Evolutionary conservation across 306 rosid species (phyloP), one percentile per base, ranked within the genome.

Genomic region (Styphnolobium japonicum): DNA sequence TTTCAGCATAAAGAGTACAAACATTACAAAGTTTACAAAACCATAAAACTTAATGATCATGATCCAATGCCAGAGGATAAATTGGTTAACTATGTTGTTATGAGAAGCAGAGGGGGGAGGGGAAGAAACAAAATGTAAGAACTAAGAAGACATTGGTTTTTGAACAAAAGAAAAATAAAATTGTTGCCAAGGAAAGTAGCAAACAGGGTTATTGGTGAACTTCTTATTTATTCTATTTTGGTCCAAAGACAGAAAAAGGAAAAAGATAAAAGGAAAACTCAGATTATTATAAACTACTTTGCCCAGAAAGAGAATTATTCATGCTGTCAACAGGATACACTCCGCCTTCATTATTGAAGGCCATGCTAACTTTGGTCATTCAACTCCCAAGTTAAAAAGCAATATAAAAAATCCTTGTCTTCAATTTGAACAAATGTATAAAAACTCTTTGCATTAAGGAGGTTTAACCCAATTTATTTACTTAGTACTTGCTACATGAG

Each of bases 1-100:
- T 79, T 67, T 43, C 80, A 79, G 36, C 42, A 81, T n/a, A 57
- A 75, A 57, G 45, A 82, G 62, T 65, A 61, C 23, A 70, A 57
- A 40, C 61, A 31, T 27, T 7, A 45, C 57, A 74, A 58, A 71
- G 40, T 56, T 78, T 27, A 36, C 64, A 16, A 55, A 69, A 45
- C 56, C 15, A 75, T 31, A n/a, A 48, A 70, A 43, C 51, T 64
- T 64, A 10, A 55, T 49, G 52, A 65, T 40, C 77, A 55, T 55
- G 11, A 57, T 42, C 31, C n/a, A n/a, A n/a, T n/a, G n/a, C n/a
- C n/a, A n/a, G n/a, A n/a, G n/a, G n/a, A n/a, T n/a, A n/a, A 40
- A 60, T 56, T 45, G 58, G 21, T 61, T 10, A 15, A 31, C 33
- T 39, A 42, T 43, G 46, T 10, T 14, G 19, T 10, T 34, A 18